Conservation (phyloP, 1,284 basidiomycete species). For the Farysia itapuensis region DNA sequence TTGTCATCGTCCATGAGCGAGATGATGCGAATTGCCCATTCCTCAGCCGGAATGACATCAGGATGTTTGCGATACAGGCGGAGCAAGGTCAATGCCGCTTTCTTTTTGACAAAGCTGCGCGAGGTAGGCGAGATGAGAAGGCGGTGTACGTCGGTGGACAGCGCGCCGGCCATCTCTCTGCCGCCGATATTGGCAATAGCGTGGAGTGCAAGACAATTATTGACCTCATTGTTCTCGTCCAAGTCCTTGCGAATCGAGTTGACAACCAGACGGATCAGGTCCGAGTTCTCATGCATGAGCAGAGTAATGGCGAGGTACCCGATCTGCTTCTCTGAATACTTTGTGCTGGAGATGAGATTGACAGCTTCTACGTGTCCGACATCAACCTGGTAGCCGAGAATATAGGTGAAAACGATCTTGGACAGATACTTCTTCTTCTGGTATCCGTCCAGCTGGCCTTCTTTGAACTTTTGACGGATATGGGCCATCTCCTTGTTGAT, state of each 20-base stretch:
- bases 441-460: conserved; percentile 94
- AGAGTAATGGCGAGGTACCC: conserved; percentile 96
- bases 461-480: conserved; percentile 98
- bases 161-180: conserved; percentile 94
- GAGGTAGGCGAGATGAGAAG: conserved; percentile 95
- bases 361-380: conserved; percentile 99
- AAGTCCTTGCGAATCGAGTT: conserved; percentile 98
- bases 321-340: conserved; percentile 99
- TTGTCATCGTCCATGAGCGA: conserved; percentile 92
- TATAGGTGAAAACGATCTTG: conserved; percentile 99
- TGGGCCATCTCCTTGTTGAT: conserved; percentile 99
- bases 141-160: conserved; percentile 89
- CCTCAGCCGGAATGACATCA: conserved; percentile 83
- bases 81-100: conserved; percentile 90
- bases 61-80: conserved; percentile 94
- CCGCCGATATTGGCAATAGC: conserved; percentile 98
- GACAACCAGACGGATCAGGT: conserved; percentile 90
- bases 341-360: conserved; percentile 90
- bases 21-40: conserved; percentile 94
- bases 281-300: conserved; percentile 97
- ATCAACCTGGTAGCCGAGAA: conserved; percentile 97
- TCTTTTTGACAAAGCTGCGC: conserved; percentile 93
- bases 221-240: conserved; percentile 89
- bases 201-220: conserved; percentile 94
- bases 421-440: conserved; percentile 92